These are phyloP conservation scores for Tulasnella sp. DNA, from an alignment of 768 basidiomycete species.

Conservation along the genomic window DNA sequence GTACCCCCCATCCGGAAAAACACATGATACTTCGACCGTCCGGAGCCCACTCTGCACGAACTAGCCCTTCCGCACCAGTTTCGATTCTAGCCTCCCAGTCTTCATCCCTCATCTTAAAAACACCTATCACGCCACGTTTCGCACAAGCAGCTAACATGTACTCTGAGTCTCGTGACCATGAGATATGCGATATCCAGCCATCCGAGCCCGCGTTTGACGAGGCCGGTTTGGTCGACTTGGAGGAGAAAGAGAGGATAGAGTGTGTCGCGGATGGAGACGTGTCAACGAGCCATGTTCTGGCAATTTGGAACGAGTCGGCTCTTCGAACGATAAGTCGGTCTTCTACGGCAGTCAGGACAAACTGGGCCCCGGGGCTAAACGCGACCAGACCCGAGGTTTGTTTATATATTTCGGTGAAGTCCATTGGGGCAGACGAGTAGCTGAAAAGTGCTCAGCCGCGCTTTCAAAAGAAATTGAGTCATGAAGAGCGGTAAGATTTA, in stretches of 20 bases:
- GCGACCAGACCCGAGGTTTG: constrained; percentile 59
- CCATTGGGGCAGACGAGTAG: constrained; percentile 27
- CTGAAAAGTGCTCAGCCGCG: not conserved
- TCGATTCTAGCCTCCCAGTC: constrained; percentile 71
- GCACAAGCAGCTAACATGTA: constrained; percentile 74
- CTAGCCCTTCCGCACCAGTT: constrained; percentile 73
- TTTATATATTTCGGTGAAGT: constrained; percentile 80
- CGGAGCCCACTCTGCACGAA: constrained; percentile 84
- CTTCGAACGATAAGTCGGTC: constrained; percentile 77
- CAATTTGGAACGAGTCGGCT: constrained; percentile 74
- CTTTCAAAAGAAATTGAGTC: not conserved
- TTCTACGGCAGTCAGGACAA: constrained; percentile 70
- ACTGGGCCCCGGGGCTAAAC: constrained; percentile 83
- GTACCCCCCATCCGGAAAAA: constrained; percentile 90
- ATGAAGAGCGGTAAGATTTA: no score
- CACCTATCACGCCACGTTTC: constrained; percentile 60
- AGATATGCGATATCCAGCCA: constrained; percentile 59
- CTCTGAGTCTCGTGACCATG: constrained; percentile 85
- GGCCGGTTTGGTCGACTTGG: constrained; percentile 22
- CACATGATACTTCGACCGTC: constrained; percentile 76
- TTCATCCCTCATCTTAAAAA: constrained; percentile 74
- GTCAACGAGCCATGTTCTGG: constrained; percentile 68
- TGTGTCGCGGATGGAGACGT: constrained; percentile 43
- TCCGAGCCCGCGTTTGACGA: constrained; percentile 30
- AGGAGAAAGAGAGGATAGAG: constrained; percentile 34